Percentiles rank a stretch among this genome's conserved stretches.
These are phyloP conservation scores for Lodderomyces elongisporus DNA, from an alignment of 1,139 yeast genomes.

Conservation along the genomic window DNA sequence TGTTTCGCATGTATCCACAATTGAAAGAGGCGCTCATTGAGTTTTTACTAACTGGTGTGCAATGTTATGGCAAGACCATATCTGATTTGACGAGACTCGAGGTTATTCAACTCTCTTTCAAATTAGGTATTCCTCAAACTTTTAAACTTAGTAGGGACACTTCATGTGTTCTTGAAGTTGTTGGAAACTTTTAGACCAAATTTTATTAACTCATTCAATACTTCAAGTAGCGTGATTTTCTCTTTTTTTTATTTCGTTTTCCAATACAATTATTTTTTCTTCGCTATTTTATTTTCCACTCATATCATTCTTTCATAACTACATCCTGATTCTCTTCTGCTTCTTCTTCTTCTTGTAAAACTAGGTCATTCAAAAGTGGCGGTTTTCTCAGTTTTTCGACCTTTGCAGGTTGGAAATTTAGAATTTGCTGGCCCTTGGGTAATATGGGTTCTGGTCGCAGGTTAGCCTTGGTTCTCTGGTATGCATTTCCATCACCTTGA, in stretches of 20 bases:
- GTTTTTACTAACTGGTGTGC: slow-evolving; percentile 28
- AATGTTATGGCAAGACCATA: slow-evolving; percentile 26
- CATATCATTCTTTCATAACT: slow-evolving; percentile 15
- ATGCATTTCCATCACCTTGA: too few species aligned
- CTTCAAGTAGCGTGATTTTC: neutral
- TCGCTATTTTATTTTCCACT: too few species aligned
- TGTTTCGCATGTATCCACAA: slow-evolving; percentile 8
- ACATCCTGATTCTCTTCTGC: slow-evolving; percentile 14
- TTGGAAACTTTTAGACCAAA: slow-evolving; percentile 10
- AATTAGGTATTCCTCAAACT: slow-evolving; percentile 22
- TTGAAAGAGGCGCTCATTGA: slow-evolving; percentile 10
- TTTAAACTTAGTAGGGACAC: slow-evolving; percentile 22
- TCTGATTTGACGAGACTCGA: slow-evolving; percentile 30
- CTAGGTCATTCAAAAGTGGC: slow-evolving; percentile 35
- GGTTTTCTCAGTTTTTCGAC: slow-evolving; percentile 23
- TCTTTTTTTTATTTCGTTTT: slow-evolving; percentile 2
- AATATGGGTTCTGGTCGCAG: slow-evolving; percentile 11
- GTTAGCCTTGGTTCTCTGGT: too few species aligned
- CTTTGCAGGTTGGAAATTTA: slow-evolving; percentile 14
- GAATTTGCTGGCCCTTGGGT: slow-evolving; percentile 37
- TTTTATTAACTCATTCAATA: neutral
- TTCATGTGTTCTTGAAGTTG: slow-evolving; percentile 30
- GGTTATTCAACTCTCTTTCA: slow-evolving; percentile 24
- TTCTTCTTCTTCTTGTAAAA: slow-evolving; percentile 16
- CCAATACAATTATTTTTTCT: slow-evolving; percentile 5